Percentiles rank a stretch among this genome's conserved stretches.
These are phyloP conservation scores for Hyphodiscus sp. DNA, from an alignment of 2,329 filamentous ascomycete genomes.

Conservation along the genomic window DNA sequence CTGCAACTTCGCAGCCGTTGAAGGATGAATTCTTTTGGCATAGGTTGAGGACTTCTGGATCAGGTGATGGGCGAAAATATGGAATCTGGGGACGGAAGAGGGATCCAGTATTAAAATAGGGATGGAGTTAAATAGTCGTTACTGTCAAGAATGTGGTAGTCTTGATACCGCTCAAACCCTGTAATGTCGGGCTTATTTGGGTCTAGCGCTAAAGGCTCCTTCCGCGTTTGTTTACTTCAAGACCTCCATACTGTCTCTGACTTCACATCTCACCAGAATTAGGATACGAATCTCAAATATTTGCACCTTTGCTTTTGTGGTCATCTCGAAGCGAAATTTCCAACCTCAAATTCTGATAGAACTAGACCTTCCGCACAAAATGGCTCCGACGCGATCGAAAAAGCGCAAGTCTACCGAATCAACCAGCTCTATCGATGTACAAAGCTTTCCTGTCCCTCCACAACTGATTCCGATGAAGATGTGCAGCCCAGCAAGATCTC, in stretches of 20 bases:
- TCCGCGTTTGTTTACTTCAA: slow-evolving; percentile 36
- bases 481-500: slow-evolving; percentile 28
- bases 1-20: too few relatives aligned
- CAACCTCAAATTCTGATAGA: background rate
- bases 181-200: slow-evolving; percentile 15
- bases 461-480: slow-evolving; percentile 32
- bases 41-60: too few relatives aligned
- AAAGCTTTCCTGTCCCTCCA: slow-evolving; percentile 24
- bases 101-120: too few relatives aligned
- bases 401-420: slow-evolving; percentile 40
- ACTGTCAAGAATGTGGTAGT: too few relatives aligned
- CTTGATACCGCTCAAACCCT: slow-evolving; percentile 4
- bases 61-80: too few relatives aligned
- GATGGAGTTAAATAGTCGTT: too few relatives aligned
- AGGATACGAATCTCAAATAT: background rate
- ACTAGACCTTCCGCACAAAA: slow-evolving; percentile 21
- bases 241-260: slow-evolving; percentile 2
- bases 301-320: background rate
- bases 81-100: too few relatives aligned
- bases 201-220: slow-evolving; percentile 16
- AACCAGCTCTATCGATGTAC: slow-evolving; percentile 22
- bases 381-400: slow-evolving; percentile 41
- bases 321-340: background rate
- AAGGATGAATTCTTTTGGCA: too few relatives aligned
- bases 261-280: slow-evolving; percentile 1